Evolutionary conservation across 768 basidiomycete genomes (phyloP).

Genomic region (Suillus subluteus): DNA sequence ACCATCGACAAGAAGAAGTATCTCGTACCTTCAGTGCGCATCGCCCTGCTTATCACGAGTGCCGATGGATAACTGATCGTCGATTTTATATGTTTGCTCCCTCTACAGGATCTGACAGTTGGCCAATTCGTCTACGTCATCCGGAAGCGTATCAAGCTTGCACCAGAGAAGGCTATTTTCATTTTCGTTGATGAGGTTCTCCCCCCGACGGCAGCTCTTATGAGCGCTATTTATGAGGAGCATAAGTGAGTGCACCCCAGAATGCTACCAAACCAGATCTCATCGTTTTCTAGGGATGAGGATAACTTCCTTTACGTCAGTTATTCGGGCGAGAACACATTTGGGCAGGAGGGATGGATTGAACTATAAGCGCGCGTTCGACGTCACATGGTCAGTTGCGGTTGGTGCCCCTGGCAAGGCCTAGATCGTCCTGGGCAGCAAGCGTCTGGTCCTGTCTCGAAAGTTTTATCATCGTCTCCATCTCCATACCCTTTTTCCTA

Average conservation of each 20-base stretch:
- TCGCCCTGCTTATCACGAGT: conserved; percentile 1
- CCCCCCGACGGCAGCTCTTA: conserved; percentile 95
- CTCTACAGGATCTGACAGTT: conserved; percentile 84
- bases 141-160: conserved; percentile 99
- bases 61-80: conserved; percentile 32
- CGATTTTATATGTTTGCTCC: conserved; percentile 7
- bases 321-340: conserved; percentile 98
- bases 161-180: conserved; percentile 99
- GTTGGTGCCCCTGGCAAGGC: conserved; percentile 23
- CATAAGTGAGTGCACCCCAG: conserved; percentile 78
- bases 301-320: conserved; percentile 99
- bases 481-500: conserved; percentile 30
- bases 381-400: conserved; percentile 16
- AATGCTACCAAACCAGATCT: conserved; percentile 23
- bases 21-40: conserved; percentile 89
- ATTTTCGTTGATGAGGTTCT: conserved; percentile 99
- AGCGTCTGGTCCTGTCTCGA: conserved; percentile 17
- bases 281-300: conserved; percentile 74
- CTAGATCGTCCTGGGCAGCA: conserved; percentile 34
- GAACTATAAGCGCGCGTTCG: conserved; percentile 32
- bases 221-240: conserved; percentile 99
- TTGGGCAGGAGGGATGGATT: conserved; percentile 53
- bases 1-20: conserved; percentile 99
- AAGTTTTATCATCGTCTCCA: conserved; percentile 18
- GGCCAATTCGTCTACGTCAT: conserved; percentile 99